phyloP scores from a whole-genome alignment of 768 basidiomycete genomes.

The Hygrocybe punicea region DNA sequence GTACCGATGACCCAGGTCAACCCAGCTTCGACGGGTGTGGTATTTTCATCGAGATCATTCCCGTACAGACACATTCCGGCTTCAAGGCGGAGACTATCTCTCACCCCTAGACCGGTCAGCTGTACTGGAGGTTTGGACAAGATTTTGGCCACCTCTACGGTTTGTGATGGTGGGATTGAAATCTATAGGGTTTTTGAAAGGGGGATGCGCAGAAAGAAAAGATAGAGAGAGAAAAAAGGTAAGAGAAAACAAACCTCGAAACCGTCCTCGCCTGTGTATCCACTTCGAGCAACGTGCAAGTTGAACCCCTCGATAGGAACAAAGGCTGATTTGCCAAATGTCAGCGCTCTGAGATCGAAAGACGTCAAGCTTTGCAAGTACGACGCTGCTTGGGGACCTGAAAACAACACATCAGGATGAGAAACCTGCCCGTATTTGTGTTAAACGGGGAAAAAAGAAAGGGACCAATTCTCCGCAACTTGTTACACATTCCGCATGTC shows the following conservation, averaged over 20 bases:
- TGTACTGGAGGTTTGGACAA: slow-evolving; percentile 64
- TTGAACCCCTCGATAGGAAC: slow-evolving; percentile 74
- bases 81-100: slow-evolving; percentile 92
- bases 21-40: slow-evolving; percentile 86
- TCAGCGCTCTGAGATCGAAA: slow-evolving; percentile 67
- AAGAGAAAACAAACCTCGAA: slow-evolving; percentile 64
- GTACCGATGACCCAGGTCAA: slow-evolving; percentile 89
- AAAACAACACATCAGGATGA: neutral
- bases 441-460: no score
- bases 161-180: slow-evolving; percentile 78
- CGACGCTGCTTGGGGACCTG: slow-evolving; percentile 78
- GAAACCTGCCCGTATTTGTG: no score
- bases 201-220: neutral
- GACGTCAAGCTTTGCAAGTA: slow-evolving; percentile 76
- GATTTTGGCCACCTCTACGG: slow-evolving; percentile 68
- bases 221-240: neutral
- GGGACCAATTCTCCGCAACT: no score
- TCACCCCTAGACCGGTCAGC: slow-evolving; percentile 85
- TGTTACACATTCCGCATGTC: no score
- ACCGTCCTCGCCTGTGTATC: slow-evolving; percentile 98
- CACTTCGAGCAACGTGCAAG: slow-evolving; percentile 87
- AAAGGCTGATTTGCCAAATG: slow-evolving; percentile 83
- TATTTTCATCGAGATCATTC: slow-evolving; percentile 84
- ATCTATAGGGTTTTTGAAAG: slow-evolving; percentile 48
- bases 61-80: slow-evolving; percentile 98